Percentiles rank a stretch among this genome's conserved stretches.
Conservation (phyloP, 2,329 filamentous ascomycete genomes). For the Scolecobasidium constrictum region DNA sequence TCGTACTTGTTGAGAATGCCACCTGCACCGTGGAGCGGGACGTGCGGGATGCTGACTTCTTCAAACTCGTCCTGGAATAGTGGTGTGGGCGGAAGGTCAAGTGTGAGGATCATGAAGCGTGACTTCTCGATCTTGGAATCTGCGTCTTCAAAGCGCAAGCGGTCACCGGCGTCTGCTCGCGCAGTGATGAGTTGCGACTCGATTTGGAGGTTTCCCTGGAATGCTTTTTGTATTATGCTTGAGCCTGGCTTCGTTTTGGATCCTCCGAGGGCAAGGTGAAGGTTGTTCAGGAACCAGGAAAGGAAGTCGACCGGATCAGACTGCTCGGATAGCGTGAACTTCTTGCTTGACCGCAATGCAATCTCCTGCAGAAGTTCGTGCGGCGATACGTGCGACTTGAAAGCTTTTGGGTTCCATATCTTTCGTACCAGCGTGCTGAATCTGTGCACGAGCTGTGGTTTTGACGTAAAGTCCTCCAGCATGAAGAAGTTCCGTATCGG, state of each 20-base stretch:
- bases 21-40: constrained; percentile 54
- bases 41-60: constrained; percentile 91
- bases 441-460: constrained; percentile 74
- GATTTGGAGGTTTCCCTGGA: constrained; percentile 85
- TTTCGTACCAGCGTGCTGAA: constrained; percentile 88
- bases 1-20: constrained; percentile 86
- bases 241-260: constrained; percentile 75
- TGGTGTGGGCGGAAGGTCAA: constrained; percentile 83
- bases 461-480: constrained; percentile 65
- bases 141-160: constrained; percentile 86
- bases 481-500: constrained; percentile 88
- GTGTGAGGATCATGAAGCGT: constrained; percentile 82
- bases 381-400: constrained; percentile 92
- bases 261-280: constrained; percentile 84
- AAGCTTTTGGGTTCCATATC: constrained; percentile 94
- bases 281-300: constrained; percentile 93
- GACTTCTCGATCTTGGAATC: constrained; percentile 67
- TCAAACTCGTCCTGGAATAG: constrained; percentile 93
- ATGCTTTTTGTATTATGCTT: constrained; percentile 82
- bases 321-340: constrained; percentile 81
- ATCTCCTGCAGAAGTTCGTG: constrained; percentile 96
- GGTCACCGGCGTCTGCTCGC: constrained; percentile 75
- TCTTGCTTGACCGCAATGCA: constrained; percentile 78
- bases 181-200: constrained; percentile 92
- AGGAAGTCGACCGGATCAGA: constrained; percentile 95